Conservation (phyloP, 352 stramenopile species). For the Ophiocytium majus region DNA sequence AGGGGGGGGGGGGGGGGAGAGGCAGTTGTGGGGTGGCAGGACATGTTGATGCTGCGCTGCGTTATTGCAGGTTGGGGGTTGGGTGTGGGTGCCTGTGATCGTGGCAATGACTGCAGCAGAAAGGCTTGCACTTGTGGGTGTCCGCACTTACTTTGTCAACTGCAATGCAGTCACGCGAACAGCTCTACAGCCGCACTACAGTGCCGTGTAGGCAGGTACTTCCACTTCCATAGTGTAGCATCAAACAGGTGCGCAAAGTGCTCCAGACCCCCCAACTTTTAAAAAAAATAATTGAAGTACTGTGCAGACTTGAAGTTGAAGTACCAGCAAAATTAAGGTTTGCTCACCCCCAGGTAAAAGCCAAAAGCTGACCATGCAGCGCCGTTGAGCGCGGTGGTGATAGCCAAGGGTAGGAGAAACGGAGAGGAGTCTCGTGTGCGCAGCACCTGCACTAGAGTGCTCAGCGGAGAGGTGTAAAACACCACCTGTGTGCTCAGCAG, state of each 20-base stretch:
- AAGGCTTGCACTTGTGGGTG: background rate
- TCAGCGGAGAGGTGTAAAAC: background rate
- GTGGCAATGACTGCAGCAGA: background rate
- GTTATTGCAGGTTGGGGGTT: background rate
- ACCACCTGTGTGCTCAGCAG: background rate
- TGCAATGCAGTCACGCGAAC: too few relatives aligned
- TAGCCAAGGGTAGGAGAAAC: background rate
- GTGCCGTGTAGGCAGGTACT: background rate
- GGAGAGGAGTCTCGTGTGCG: background rate
- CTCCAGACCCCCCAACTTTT: background rate
- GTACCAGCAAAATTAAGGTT: background rate
- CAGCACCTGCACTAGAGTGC: background rate
- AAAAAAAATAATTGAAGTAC: background rate
- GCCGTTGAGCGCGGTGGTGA: constrained; percentile 5
- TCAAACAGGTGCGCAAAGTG: background rate
- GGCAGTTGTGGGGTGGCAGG: background rate
- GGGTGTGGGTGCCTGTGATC: background rate
- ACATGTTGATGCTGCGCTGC: background rate
- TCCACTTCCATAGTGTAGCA: background rate
- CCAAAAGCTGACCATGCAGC: background rate
- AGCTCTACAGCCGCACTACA: background rate
- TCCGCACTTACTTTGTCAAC: background rate
- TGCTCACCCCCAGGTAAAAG: background rate
- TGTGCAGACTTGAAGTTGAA: background rate
- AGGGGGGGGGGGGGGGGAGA: too few relatives aligned